Conservation (phyloP, 1,284 basidiomycete species). For the Phylloporus gajari region DNA sequence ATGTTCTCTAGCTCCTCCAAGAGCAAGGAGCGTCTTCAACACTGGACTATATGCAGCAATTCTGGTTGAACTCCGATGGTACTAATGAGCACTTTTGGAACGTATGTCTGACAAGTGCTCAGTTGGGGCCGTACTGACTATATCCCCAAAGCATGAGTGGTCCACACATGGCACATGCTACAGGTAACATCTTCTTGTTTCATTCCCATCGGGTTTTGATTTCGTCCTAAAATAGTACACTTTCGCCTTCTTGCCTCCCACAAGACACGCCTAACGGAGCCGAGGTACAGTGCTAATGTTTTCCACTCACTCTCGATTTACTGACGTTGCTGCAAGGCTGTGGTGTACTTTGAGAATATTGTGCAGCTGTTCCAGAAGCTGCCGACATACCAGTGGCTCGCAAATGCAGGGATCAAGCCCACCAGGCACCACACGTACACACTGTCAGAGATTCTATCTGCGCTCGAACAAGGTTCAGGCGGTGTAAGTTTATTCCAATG, state of each 20-base stretch:
- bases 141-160: conserved; percentile 69
- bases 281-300: conserved; percentile 53
- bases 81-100: conserved; percentile 77
- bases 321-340: conserved; percentile 56
- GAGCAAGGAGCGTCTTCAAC: conserved; percentile 69
- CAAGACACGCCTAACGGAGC: conserved; percentile 66
- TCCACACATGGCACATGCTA: conserved; percentile 78
- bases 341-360: conserved; percentile 75
- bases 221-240: conserved; percentile 56
- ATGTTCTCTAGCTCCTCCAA: conserved; percentile 59
- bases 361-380: conserved; percentile 70
- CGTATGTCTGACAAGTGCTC: conserved; percentile 49
- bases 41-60: conserved; percentile 72
- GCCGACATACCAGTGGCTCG: conserved; percentile 78
- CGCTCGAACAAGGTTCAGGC: conserved; percentile 61
- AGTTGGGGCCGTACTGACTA: conserved; percentile 12
- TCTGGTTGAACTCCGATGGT: conserved; percentile 74
- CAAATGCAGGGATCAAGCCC: conserved; percentile 75
- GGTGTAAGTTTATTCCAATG: conserved; percentile 31
- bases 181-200: conserved; percentile 50
- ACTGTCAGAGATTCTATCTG: conserved; percentile 65
- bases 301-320: conserved; percentile 3
- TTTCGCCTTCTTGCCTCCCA: conserved; percentile 68
- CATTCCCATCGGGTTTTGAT: not conserved
- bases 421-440: conserved; percentile 65